Evolutionary conservation across 306 rosid species (phyloP), one percentile per base, ranked within the genome.

Genomic region (Rosa lucieae): DNA sequence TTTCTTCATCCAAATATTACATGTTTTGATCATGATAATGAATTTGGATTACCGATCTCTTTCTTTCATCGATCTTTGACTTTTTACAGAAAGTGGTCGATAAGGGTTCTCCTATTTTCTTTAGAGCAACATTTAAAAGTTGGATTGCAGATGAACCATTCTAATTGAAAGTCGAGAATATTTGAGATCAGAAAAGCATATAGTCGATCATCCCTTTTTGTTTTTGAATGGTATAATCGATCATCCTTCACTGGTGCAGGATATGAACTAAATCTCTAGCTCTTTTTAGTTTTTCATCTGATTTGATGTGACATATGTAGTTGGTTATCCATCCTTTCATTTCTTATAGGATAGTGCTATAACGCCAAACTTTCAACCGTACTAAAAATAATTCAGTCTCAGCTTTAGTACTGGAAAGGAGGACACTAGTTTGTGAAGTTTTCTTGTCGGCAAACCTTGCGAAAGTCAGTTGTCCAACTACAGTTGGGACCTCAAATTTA

Each of bases 231-330:
- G 37, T 32, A 32, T 32, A 32, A 32, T 32, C 37, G 46, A 5
- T 39, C 71, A 67, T 65, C 44, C 47, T 67, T 66, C 42, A 35
- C 47, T 3, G 69, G 69, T 40, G 18, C 42, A 58, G 23, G 40
- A 29, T 32, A 32, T 44, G 58, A 56, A 29, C 70, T 67, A 37
- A 18, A 67, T 39, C 14, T 63, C 43, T 14, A 12, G 69, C 20
- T 63, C 9, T 32, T 29, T 35, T 62, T 0, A 12, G 32, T 8
- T 2, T 26, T 29, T 37, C 6, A 39, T 35, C 8, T 74, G 47
- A 43, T 20, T 21, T 17, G 78, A 75, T 75, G 55, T 56, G 55
- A 75, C 78, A 21, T 52, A 3, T 15, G n/a, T 23, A 42, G n/a
- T 67, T 39, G 48, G 46, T 8, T 67, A 67, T 67, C 71, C 12